A percentile compares a stretch with the other conserved stretches of the same genome.
Conservation (phyloP, 768 basidiomycete species). For the Mycena belliarum region DNA sequence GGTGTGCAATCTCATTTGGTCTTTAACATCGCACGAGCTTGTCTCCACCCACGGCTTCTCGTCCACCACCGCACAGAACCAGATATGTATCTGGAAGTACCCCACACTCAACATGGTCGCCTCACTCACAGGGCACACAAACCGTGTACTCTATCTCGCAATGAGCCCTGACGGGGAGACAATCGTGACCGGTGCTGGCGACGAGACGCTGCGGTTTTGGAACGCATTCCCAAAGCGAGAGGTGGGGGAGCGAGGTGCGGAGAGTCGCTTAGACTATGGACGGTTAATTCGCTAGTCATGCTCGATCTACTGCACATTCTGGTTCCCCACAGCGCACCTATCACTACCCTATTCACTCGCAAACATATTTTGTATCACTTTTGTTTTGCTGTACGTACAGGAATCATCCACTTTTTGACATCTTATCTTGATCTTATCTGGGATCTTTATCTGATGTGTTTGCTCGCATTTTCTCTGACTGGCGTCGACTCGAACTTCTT, state of each 20-base stretch:
- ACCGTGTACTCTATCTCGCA: constrained; percentile 94
- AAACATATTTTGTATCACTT: constrained; percentile 9
- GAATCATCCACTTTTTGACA: neutral
- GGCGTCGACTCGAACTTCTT: neutral
- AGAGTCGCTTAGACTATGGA: constrained; percentile 52
- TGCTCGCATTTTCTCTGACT: constrained; percentile 10
- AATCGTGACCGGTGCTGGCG: constrained; percentile 96
- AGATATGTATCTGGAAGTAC: constrained; percentile 95
- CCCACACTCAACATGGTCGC: constrained; percentile 94
- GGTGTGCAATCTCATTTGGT: constrained; percentile 99
- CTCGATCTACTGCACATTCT: constrained; percentile 1
- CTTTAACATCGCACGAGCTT: constrained; percentile 91
- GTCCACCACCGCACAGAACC: constrained; percentile 90
- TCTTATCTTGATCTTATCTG: neutral
- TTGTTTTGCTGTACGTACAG: neutral
- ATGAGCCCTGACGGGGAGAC: constrained; percentile 98
- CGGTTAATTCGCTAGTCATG: constrained; percentile 50
- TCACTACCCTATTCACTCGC: constrained; percentile 1
- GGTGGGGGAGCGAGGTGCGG: constrained; percentile 37
- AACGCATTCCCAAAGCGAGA: constrained; percentile 90
- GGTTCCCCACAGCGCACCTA: constrained; percentile 10
- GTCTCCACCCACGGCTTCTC: constrained; percentile 98
- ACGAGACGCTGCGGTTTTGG: constrained; percentile 97
- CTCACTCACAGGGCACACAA: constrained; percentile 90
- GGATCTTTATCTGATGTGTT: constrained; percentile 8